Base-by-base conservation (phyloP, 108 stramenopile species). In the Cyclostephanos tholiformis region DNA sequence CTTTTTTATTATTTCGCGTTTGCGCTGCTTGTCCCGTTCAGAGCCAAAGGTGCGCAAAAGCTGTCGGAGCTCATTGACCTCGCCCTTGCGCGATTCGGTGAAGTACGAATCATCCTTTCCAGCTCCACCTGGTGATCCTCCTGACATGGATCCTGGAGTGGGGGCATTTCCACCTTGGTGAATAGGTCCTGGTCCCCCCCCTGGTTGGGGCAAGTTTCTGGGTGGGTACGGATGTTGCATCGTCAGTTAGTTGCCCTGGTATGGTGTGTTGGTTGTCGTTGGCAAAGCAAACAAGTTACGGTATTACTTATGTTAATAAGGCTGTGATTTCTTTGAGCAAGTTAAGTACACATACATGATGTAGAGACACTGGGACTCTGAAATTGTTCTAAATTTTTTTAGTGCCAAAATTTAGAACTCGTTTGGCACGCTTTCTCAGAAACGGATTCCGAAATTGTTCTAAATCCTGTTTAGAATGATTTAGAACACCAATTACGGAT, bases 1-100 rank as follows among this genome's bases (percentile, higher is more conserved):
- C 72, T 99, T 99, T 65, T 99, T 99, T 78, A 99, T 97, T 39
- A 99, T 97, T 52, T 99, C 99, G 35, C 98, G 90, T 67, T 98
- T 98, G 56, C 97, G 92, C 64, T 91, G 82, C 49, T 88, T 88
- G 84, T 98, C 96, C 35, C 91, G 75, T 70, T 99, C 98, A 26
- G 95, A 90, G 29, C 79, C 82, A 62, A 97, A 93, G 76, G 87
- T 97, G 16, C 96, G 88, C 23, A 99, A 84, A 36, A 99, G 86
- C 63, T 84, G 85, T 48, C 90, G 88, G 52, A 98, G 88, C 60
- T 98, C 97, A 76, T 96, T 97, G 16, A 98, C 96, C 84, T 98
- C 97, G 10, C 97, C 97, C 76, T 96, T 97, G 64, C 92, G 90
- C 12, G 92, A 86, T 78, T 98, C 96, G 57, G 92, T 94, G 82